phyloP scores from a whole-genome alignment of 768 basidiomycete species.

The Agrocybe chaxingu region DNA sequence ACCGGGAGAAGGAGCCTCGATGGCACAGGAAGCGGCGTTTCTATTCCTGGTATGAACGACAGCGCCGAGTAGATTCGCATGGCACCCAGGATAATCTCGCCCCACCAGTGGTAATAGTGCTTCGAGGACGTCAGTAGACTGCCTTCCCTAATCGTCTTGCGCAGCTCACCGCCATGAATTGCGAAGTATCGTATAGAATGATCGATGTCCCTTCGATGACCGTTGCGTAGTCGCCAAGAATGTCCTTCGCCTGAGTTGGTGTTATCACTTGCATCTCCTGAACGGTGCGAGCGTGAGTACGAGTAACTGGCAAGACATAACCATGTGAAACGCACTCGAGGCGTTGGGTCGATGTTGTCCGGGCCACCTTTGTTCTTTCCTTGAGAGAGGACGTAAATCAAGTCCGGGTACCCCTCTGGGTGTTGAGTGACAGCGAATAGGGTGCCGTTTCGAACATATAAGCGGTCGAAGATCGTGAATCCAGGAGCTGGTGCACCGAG shows the following conservation, averaged over 20 bases:
- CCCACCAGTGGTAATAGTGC: constrained; percentile 49
- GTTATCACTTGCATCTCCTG: constrained; percentile 24
- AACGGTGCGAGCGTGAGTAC: too few species aligned
- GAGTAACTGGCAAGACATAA: background rate
- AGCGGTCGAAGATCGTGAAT: constrained; percentile 72
- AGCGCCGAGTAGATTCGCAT: constrained; percentile 37
- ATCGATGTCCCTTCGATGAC: constrained; percentile 18
- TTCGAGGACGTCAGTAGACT: constrained; percentile 9
- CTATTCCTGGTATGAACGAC: constrained; percentile 11
- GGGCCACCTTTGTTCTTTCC: constrained; percentile 18
- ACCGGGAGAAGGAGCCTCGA: constrained; percentile 35
- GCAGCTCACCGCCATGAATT: constrained; percentile 22
- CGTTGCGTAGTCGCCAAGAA: constrained; percentile 18
- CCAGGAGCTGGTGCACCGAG: constrained; percentile 47
- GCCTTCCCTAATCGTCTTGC: background rate
- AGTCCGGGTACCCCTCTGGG: constrained; percentile 37
- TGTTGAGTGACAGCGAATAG: constrained; percentile 57
- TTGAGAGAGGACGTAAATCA: constrained; percentile 35
- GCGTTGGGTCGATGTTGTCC: constrained; percentile 25
- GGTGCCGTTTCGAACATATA: constrained; percentile 74
- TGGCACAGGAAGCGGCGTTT: constrained; percentile 19
- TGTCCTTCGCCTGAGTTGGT: constrained; percentile 13
- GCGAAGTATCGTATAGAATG: constrained; percentile 21
- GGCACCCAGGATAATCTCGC: constrained; percentile 40
- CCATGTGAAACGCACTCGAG: constrained; percentile 21